A percentile compares a stretch with the other conserved stretches of the same genome.
Evolutionary conservation across 768 basidiomycete genomes (phyloP).

Genomic region (Aureoboletus auriporus): DNA sequence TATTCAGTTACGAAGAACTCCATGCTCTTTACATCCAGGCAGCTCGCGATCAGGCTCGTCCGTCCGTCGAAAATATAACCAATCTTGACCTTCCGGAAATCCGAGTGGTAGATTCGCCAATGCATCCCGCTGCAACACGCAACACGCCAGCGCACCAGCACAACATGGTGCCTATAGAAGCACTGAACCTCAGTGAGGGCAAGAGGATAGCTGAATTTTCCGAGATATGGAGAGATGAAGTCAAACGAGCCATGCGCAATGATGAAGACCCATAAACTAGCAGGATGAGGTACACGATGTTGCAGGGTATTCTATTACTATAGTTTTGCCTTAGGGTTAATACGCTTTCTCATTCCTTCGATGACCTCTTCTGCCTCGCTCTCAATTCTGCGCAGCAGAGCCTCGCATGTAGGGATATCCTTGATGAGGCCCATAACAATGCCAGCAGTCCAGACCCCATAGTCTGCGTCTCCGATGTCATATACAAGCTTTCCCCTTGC

Average conservation of each 20-base stretch:
- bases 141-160: conserved; percentile 76
- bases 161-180: conserved; percentile 91
- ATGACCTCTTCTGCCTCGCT: conserved; percentile 70
- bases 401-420: conserved; percentile 81
- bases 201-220: conserved; percentile 71
- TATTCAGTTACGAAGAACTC: conserved; percentile 83
- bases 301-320: conserved; percentile 9
- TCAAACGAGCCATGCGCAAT: conserved; percentile 33
- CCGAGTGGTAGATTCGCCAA: conserved; percentile 67
- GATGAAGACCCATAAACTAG: conserved; percentile 1
- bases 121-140: conserved; percentile 62
- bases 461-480: conserved; percentile 79
- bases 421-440: conserved; percentile 67
- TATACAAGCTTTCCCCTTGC: conserved; percentile 70
- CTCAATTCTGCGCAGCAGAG: conserved; percentile 65
- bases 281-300: background rate
- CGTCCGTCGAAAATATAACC: background rate
- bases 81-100: conserved; percentile 37
- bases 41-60: background rate
- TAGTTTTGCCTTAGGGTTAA: conserved; percentile 18
- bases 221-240: conserved; percentile 54
- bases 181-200: conserved; percentile 74
- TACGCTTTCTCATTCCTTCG: conserved; percentile 35
- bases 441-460: conserved; percentile 82
- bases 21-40: conserved; percentile 31